phyloP scores from a whole-genome alignment of 2,329 filamentous ascomycete species.

The Neofusicoccum sp. region DNA sequence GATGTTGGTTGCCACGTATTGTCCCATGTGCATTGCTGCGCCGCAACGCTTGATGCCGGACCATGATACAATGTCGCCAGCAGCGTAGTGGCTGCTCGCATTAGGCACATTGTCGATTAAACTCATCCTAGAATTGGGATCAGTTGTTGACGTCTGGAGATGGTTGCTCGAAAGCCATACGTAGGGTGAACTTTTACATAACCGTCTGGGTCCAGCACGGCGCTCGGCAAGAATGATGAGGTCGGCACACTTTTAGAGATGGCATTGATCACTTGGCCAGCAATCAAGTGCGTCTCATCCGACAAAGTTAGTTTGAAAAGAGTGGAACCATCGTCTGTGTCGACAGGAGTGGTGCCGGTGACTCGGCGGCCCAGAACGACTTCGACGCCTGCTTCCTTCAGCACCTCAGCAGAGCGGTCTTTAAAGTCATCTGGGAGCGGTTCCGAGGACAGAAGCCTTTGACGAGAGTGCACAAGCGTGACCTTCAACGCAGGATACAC shows the following conservation, averaged over 20 bases:
- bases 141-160: neutral
- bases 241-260: slow-evolving; percentile 63
- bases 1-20: slow-evolving; percentile 61
- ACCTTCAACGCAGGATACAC: slow-evolving; percentile 63
- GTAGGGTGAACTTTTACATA: slow-evolving; percentile 62
- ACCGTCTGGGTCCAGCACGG: slow-evolving; percentile 61
- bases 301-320: slow-evolving; percentile 36
- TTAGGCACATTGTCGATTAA: slow-evolving; percentile 38
- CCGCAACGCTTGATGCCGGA: slow-evolving; percentile 78
- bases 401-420: slow-evolving; percentile 57
- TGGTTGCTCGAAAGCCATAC: slow-evolving; percentile 31
- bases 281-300: slow-evolving; percentile 49
- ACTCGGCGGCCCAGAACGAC: slow-evolving; percentile 63
- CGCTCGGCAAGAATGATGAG: slow-evolving; percentile 60
- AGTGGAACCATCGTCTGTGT: neutral
- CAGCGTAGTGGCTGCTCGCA: slow-evolving; percentile 61
- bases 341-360: slow-evolving; percentile 33
- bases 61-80: slow-evolving; percentile 70
- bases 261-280: slow-evolving; percentile 68
- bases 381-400: slow-evolving; percentile 63
- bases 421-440: slow-evolving; percentile 69
- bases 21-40: slow-evolving; percentile 71
- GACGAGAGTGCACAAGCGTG: slow-evolving; percentile 70
- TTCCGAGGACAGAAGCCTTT: slow-evolving; percentile 70
- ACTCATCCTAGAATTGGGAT: neutral